Percentiles rank a stretch among this genome's conserved stretches.
These are phyloP conservation scores for Candida orba DNA, from an alignment of 805 yeast species.

Conservation along the genomic window DNA sequence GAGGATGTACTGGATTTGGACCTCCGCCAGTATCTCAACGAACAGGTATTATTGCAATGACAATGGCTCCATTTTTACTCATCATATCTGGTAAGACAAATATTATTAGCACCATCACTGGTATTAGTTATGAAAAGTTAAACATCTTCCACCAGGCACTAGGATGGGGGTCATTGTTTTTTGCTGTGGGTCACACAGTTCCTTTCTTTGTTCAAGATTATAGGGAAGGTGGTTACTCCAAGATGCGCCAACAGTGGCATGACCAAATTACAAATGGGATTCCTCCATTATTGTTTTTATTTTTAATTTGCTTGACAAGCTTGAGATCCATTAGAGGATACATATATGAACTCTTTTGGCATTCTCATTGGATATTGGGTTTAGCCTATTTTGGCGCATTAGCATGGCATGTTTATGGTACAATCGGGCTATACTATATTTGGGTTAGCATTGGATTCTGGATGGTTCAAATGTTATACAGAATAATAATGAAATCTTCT, in stretches of 20 bases:
- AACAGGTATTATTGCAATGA: constrained; percentile 43
- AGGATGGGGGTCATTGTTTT: constrained; percentile 35
- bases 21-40: constrained; percentile 52
- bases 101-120: constrained; percentile 40
- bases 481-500: constrained; percentile 38
- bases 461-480: constrained; percentile 40
- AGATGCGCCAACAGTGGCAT: constrained; percentile 20
- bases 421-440: constrained; percentile 35
- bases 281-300: constrained; percentile 40
- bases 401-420: constrained; percentile 35
- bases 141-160: constrained; percentile 40
- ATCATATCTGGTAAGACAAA: constrained; percentile 48
- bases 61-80: constrained; percentile 43
- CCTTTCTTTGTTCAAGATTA: constrained; percentile 41
- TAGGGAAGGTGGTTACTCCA: constrained; percentile 41
- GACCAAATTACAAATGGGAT: constrained; percentile 35
- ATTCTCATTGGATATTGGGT: constrained; percentile 47
- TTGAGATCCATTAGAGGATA: constrained; percentile 32
- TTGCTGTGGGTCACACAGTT: constrained; percentile 42
- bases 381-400: constrained; percentile 40
- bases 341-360: constrained; percentile 42
- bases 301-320: constrained; percentile 36
- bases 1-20: constrained; percentile 49
- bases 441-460: constrained; percentile 47
- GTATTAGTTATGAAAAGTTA: constrained; percentile 48